phyloP scores from a whole-genome alignment of 2,329 filamentous ascomycete genomes.

The Cordyceps cateniannulata region DNA sequence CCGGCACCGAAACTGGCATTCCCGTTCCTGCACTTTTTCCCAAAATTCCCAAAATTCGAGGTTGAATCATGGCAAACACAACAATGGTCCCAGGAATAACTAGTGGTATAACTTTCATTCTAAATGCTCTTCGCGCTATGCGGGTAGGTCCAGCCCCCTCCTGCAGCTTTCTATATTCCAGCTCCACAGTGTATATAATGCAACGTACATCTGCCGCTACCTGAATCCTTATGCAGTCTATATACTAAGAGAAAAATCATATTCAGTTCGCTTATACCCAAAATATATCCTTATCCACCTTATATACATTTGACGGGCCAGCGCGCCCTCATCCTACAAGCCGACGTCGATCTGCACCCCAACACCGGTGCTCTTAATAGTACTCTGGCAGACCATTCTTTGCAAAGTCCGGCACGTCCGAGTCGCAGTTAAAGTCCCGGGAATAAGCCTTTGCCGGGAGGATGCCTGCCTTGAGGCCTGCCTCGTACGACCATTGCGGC shows the following conservation, averaged over 20 bases:
- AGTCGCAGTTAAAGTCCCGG: constrained; percentile 61
- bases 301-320: constrained; percentile 5
- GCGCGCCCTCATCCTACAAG: not conserved
- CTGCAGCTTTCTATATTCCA: no score
- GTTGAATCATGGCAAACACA: no score
- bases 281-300: not conserved
- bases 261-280: not conserved
- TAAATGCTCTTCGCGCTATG: no score
- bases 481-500: constrained; percentile 87
- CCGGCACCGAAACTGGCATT: no score
- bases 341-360: not conserved
- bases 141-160: no score
- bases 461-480: constrained; percentile 69
- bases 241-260: not conserved
- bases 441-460: constrained; percentile 70
- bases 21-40: no score
- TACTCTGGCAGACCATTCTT: constrained; percentile 41
- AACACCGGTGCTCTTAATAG: constrained; percentile 25
- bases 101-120: no score
- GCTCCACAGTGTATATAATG: constrained; percentile 5
- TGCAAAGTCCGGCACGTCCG: constrained; percentile 47
- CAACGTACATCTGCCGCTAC: not conserved
- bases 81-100: no score
- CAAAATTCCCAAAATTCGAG: no score
- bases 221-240: not conserved